These are phyloP conservation scores for Xanthoconium stramineum DNA, from an alignment of 768 basidiomycete genomes.

Conservation along the genomic window DNA sequence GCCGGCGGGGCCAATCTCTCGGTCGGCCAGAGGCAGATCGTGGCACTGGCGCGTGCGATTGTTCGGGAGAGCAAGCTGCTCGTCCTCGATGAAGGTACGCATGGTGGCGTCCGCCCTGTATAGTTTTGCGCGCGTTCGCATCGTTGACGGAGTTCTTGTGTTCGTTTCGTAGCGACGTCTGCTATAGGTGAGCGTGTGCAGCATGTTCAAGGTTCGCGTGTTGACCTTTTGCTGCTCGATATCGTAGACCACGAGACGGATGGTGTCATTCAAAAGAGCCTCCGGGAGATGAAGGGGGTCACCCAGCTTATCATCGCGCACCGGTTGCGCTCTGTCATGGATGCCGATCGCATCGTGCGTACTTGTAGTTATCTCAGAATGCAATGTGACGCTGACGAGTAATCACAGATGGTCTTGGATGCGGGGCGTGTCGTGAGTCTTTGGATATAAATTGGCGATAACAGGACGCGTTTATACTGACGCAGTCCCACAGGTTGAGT, in stretches of 20 bases:
- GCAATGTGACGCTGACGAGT: background rate
- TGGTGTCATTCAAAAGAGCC: constrained; percentile 3
- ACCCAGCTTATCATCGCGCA: constrained; percentile 12
- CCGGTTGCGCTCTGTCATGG: constrained; percentile 9
- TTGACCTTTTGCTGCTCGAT: background rate
- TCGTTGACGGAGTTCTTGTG: too few relatives aligned
- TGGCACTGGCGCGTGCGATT: constrained; percentile 41
- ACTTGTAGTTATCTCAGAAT: too few relatives aligned
- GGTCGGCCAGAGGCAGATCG: constrained; percentile 48
- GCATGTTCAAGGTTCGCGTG: background rate
- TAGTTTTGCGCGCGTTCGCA: background rate
- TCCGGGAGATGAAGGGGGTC: constrained; percentile 4
- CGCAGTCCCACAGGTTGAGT: background rate
- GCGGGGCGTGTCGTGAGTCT: constrained; percentile 6
- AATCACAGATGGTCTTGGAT: constrained; percentile 8
- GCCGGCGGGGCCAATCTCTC: constrained; percentile 36
- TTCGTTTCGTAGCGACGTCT: background rate
- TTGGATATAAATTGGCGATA: too few relatives aligned
- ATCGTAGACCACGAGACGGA: constrained; percentile 7
- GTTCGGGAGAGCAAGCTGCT: constrained; percentile 43
- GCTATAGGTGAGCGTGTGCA: constrained; percentile 3
- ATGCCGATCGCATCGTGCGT: constrained; percentile 7
- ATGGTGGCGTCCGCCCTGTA: background rate
- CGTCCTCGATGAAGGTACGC: constrained; percentile 40
- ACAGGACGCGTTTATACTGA: background rate